phyloP scores from a whole-genome alignment of 352 stramenopile genomes.

The Phytophthora meadii region DNA sequence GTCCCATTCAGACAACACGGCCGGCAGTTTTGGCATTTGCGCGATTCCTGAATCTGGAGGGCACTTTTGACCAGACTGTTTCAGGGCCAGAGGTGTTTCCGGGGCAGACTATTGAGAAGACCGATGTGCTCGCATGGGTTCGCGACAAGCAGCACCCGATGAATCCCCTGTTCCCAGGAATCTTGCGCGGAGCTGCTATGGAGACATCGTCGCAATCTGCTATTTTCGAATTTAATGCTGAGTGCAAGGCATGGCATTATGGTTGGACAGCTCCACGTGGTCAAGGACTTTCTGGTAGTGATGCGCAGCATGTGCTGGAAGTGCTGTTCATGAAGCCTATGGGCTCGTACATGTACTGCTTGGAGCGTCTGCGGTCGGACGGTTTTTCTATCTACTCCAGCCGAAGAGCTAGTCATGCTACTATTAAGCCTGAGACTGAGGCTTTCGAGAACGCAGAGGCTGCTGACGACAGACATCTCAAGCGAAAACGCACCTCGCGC shows the following conservation, averaged over 20 bases:
- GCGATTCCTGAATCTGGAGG: constrained; percentile 78
- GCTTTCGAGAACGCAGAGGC: constrained; percentile 55
- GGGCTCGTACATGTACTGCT: constrained; percentile 82
- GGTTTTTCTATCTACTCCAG: constrained; percentile 85
- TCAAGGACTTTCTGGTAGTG: constrained; percentile 76
- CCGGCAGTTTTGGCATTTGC: constrained; percentile 73
- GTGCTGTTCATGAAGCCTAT: constrained; percentile 88
- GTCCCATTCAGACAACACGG: constrained; percentile 70
- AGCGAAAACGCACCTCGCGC: constrained; percentile 60
- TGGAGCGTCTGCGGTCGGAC: constrained; percentile 80
- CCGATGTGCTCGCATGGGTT: constrained; percentile 66
- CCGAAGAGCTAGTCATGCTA: constrained; percentile 69
- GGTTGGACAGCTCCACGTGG: constrained; percentile 83
- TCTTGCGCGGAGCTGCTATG: constrained; percentile 79
- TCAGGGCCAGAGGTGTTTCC: constrained; percentile 79
- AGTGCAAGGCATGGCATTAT: constrained; percentile 92
- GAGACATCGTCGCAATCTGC: constrained; percentile 80
- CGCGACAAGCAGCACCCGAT: constrained; percentile 79
- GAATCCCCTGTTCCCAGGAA: constrained; percentile 80
- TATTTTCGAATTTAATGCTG: constrained; percentile 90
- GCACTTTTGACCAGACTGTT: constrained; percentile 69
- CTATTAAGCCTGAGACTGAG: constrained; percentile 61
- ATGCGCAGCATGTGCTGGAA: constrained; percentile 81
- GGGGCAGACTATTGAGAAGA: constrained; percentile 79
- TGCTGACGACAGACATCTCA: constrained; percentile 51